Conservation (phyloP, 768 basidiomycete species). For the Amanita phalloides region DNA sequence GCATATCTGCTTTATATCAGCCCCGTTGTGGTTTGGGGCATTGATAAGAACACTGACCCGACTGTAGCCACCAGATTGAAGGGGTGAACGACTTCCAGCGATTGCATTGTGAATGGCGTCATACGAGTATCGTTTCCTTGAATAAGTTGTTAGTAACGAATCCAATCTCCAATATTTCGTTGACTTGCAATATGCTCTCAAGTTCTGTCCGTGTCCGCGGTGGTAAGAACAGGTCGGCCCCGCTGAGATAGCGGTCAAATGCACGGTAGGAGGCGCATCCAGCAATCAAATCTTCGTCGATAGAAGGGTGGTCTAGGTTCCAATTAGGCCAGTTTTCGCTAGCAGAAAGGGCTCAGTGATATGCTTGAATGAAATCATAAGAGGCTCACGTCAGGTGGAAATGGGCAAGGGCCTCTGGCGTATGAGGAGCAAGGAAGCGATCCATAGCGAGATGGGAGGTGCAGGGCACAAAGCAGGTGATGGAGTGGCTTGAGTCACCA, state of each 20-base stretch:
- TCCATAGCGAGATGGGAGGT: slow-evolving; percentile 34
- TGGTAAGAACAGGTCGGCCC: slow-evolving; percentile 59
- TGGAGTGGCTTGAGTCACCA: not conserved
- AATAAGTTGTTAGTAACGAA: not conserved
- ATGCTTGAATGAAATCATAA: not conserved
- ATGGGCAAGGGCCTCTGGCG: slow-evolving; percentile 67
- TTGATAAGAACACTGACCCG: slow-evolving; percentile 22
- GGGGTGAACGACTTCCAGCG: slow-evolving; percentile 50
- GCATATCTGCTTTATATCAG: slow-evolving; percentile 38
- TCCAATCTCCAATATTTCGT: not conserved
- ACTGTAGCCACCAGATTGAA: slow-evolving; percentile 44
- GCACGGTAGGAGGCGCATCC: slow-evolving; percentile 76
- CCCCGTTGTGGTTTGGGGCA: not conserved
- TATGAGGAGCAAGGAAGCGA: slow-evolving; percentile 61
- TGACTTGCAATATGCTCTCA: slow-evolving; percentile 58
- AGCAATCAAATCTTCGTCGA: slow-evolving; percentile 66
- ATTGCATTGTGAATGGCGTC: slow-evolving; percentile 79
- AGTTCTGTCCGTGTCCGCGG: slow-evolving; percentile 58
- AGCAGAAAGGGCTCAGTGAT: slow-evolving; percentile 11
- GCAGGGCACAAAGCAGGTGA: slow-evolving; percentile 1
- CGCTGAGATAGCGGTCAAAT: slow-evolving; percentile 61
- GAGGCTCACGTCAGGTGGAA: slow-evolving; percentile 49
- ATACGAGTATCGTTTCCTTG: slow-evolving; percentile 63
- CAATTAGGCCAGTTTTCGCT: slow-evolving; percentile 62
- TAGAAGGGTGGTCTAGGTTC: slow-evolving; percentile 59